Base-by-base conservation (phyloP, 1,284 basidiomycete species). In the Xerocomus nothofagi region DNA sequence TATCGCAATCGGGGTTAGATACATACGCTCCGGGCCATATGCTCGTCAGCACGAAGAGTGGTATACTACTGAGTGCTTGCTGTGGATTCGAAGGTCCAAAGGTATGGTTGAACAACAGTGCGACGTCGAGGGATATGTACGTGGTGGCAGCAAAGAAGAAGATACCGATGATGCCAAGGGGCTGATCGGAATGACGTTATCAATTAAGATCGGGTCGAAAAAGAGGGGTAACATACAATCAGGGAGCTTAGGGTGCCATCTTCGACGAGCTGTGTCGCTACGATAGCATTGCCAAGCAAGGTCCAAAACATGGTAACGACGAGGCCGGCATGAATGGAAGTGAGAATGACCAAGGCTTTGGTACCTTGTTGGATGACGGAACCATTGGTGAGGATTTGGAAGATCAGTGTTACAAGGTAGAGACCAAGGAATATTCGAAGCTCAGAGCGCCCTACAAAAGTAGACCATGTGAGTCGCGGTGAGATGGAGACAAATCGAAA, bases 231-330 rank as follows among this genome's bases (percentile, higher is more conserved):
- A 78, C 84, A 57, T 51, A 90, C 88, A 47, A 88, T 72, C 26
- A 91, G 54, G 47, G 83, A 81, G 54, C 79, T 81, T 18, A 82
- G 71, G 0, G 90, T 90, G 10, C 91, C 91, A 60, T 94, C 92
- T 58, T 91, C 88, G 43, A 90, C 84, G 24, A 92, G 65, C 67
- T 94, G 91, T 10, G 87, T 89, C 29, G 88, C 86, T 21, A 95
- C 80, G 46, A 93, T 68, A 4, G 77, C 89, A 66, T 92, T 93
- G 24, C 77, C 87, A 39, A 94, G 72, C 44, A 94, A 73, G 4
- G 81, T 61, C 88, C 88, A 92, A 61, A 91, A 92, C 0, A 89
- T 68, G 4, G 84, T 76, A 5, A 81, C 83, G 27, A 92, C 79
- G 18, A 84, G 56, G 4, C 84, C 86, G 1, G 82, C 80, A 66